Base-by-base conservation (phyloP, 148 eudicot species). In the Amaranthus cruentus region DNA sequence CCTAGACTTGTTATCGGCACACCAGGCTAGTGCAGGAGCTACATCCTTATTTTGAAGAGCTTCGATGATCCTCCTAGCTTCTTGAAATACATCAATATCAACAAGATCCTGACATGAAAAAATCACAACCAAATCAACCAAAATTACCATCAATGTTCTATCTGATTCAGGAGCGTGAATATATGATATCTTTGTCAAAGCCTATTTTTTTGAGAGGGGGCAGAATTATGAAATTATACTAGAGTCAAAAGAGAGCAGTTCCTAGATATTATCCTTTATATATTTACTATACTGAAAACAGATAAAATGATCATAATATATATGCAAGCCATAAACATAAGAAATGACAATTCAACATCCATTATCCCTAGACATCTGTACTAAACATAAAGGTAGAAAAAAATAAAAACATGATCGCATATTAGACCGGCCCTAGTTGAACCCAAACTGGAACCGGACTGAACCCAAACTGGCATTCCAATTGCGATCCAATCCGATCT, bases 21-120 rank as follows among this genome's bases (percentile, higher is more conserved):
- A 95, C 99, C 99, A 95, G 75, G 90, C 91, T 58, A 95, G 83
- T 66, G 99, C 99, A 78, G 97, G 97, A 77, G 88, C 87, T 15
- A 95, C 91, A 77, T 95, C 91, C 87, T 92, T 90, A 76, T 85
- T 88, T 67, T 85, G 91, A 79, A 95, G 99, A 77, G 99, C 97
- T 58, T 88, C 96, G 70, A 90, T 86, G 55, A 95, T 94, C 82
- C 78, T 92, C 81, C 80, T 92, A 72, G 97, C 99, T 86, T 95
- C 97, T 71, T 86, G 71, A 84, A 95, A 92, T 62, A 95, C 97
- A 54, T 91, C 96, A 76, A 90, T 84, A 85, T 95, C 97, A 65
- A 92, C 99, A 81, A 95, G 94, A 84, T 92, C 99, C 99, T 95
- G 9, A 38, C 50, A 69, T 51, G 64, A 54, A 61, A 66, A 70